Base-by-base conservation (phyloP, 805 yeast species). In the Candida sonorensis region DNA sequence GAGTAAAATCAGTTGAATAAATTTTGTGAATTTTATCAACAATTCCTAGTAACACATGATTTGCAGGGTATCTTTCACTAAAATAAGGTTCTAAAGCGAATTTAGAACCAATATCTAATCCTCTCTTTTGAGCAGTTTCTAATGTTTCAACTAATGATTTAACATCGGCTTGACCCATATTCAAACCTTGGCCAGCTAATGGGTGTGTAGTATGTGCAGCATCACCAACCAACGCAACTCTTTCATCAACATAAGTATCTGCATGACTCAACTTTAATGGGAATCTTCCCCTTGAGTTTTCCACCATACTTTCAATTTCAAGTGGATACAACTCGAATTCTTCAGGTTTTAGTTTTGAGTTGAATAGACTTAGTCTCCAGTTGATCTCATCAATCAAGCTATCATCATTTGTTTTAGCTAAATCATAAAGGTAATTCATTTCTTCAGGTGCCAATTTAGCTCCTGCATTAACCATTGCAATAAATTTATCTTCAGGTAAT, bases 181-280 rank as follows among this genome's bases (percentile, higher is more conserved):
- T 92, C 35, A 92, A 69, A 17, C 98, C 98, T 59, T 92, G 98
- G 8, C 98, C 98, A 4, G 97, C 97, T 38, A 92, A 66, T 3
- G 98, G 98, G 55, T 92, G 97, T 2, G 95, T 85, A 0, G 97
- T 81, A 48, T 92, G 98, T 0, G 97, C 97, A 2, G 98, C 97
- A 59, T 92, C 98, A 17, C 98, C 98, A 8, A 90, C 83, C n/a
- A 92, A 62, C 0, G 97, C 97, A 19, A 90, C 70, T 44, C 97
- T 67, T 4, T 83, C 88, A 2, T 75, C 75, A 13, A 85, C 76
- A 53, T 92, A 92, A 1, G 82, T 72, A 50, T 92, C 97, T 3
- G 95, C 94, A 52, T 92, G 97, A 14, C 87, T 77, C 62, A 90
- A 59, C 45, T 79, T 78, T 43, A 92, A 64, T 15, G 98, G 98